Evolutionary conservation across 768 basidiomycete genomes (phyloP), one percentile per base, ranked within the genome.

Genomic region (Thelephora aurantiotincta): DNA sequence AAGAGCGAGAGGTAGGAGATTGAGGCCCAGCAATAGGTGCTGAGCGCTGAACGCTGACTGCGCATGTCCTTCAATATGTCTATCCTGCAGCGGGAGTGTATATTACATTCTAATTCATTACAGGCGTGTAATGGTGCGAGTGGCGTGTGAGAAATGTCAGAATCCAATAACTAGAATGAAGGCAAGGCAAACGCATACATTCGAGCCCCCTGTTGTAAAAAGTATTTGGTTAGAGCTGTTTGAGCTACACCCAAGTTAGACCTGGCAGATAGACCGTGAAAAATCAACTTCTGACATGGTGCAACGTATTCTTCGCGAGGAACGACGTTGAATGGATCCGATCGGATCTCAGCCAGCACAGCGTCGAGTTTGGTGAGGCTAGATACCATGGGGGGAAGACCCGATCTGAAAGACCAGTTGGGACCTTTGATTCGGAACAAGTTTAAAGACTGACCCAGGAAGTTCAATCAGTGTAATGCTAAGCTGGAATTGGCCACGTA

Each of bases 301-400:
- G 86, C 88, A 51, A 75, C 69, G 63, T 94, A 96, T 56, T 79
- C 72, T 49, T 71, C 66, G 57, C 81, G 74, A 14, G 80, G 68
- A 30, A 85, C 69, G 47, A 91, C 88, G 45, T 90, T 83, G 63
- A 96, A 93, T 2, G 79, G 60, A 43, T 73, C 68, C 20, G 91
- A 89, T 36, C 73, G 70, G n/a, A 79, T 72, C 54, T 78, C 71
- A 37, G 87, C 82, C 20, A 96, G 73, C 20, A 76, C 66, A 2
- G 71, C 71, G 14, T 84, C 84, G 35, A 77, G 74, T 33, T 73
- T 72, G 14, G 75, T 48, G 42, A 78, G 60, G 6, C 14, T 6
- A 37, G 65, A 66, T 58, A 71, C 61, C n/a, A 60, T 60, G 46
- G 75, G 75, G 48, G 72, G 65, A 26, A 72, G 63, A 60, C 77